Evolutionary conservation across 1,284 basidiomycete genomes (phyloP).

Genomic region (Ceratorhiza oryzae-sativae): DNA sequence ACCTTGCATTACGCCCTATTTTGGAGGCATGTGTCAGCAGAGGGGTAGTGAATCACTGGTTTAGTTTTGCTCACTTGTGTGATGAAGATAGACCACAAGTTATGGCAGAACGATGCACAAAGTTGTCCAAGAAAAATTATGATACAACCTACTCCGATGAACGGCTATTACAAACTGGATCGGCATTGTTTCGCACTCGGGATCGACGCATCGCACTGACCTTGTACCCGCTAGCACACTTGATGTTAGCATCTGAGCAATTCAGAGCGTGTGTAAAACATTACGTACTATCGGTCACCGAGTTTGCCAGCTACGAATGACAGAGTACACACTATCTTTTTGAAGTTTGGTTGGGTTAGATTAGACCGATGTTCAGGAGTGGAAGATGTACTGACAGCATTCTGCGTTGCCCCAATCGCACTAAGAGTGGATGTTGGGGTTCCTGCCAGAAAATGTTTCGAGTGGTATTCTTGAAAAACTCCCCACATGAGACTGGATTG

Average conservation of each 20-base stretch:
- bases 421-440: slow-evolving; percentile 39
- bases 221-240: background rate
- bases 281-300: slow-evolving; percentile 39
- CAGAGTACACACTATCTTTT: background rate
- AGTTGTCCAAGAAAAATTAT: slow-evolving; percentile 42
- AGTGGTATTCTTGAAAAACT: slow-evolving; percentile 43
- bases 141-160: slow-evolving; percentile 40
- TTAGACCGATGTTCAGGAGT: background rate
- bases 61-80: slow-evolving; percentile 39
- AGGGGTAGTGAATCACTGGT: background rate
- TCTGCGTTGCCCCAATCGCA: slow-evolving; percentile 40
- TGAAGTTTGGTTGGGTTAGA: background rate
- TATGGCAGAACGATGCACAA: slow-evolving; percentile 42
- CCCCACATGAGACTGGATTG: slow-evolving; percentile 41
- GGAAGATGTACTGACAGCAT: slow-evolving; percentile 29
- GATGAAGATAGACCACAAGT: slow-evolving; percentile 45
- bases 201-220: background rate
- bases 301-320: slow-evolving; percentile 33
- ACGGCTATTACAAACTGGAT: slow-evolving; percentile 24
- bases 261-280: background rate
- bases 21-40: background rate
- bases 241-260: background rate
- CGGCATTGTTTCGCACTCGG: too few relatives aligned
- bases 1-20: slow-evolving; percentile 42
- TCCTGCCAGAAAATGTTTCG: slow-evolving; percentile 39